phyloP scores from a whole-genome alignment of 1,139 yeast genomes.

The Arxiozyma slooffiae region DNA sequence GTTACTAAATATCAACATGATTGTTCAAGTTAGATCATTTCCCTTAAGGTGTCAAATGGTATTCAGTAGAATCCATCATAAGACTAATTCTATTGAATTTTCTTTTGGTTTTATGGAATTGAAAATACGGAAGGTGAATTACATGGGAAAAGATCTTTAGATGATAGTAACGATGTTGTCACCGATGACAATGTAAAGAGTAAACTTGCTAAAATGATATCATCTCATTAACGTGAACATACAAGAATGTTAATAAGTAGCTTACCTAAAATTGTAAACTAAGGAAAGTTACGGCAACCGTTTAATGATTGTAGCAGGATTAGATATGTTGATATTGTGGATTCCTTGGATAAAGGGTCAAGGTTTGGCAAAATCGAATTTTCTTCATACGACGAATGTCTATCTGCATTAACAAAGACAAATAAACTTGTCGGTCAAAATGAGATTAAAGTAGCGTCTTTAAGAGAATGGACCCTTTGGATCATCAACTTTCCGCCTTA shows the following conservation, averaged over 20 bases:
- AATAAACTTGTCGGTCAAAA: constrained; percentile 38
- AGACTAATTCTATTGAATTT: too few relatives aligned
- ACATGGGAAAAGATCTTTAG: constrained; percentile 2
- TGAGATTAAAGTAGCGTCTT: constrained; percentile 37
- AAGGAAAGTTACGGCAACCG: constrained; percentile 32
- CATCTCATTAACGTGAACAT: constrained; percentile 16
- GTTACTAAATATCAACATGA: too few relatives aligned
- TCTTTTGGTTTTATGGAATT: not conserved
- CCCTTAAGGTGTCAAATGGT: not conserved
- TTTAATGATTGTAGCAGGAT: constrained; percentile 59
- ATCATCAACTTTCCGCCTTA: constrained; percentile 62
- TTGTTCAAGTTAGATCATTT: too few relatives aligned
- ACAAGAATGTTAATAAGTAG: constrained; percentile 25
- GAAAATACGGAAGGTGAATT: not conserved
- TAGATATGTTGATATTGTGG: constrained; percentile 30
- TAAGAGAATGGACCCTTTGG: constrained; percentile 31
- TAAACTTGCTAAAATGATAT: not conserved
- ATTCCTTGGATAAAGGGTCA: constrained; percentile 18
- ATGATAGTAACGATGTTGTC: not conserved
- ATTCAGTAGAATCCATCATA: not conserved
- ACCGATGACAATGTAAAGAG: not conserved
- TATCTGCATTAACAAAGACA: constrained; percentile 54
- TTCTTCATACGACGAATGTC: constrained; percentile 38
- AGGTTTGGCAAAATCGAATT: constrained; percentile 49
- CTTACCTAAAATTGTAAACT: constrained; percentile 29